These are phyloP conservation scores for Vigna nakashimae DNA, from an alignment of 306 rosid genomes.

Conservation along the genomic window DNA sequence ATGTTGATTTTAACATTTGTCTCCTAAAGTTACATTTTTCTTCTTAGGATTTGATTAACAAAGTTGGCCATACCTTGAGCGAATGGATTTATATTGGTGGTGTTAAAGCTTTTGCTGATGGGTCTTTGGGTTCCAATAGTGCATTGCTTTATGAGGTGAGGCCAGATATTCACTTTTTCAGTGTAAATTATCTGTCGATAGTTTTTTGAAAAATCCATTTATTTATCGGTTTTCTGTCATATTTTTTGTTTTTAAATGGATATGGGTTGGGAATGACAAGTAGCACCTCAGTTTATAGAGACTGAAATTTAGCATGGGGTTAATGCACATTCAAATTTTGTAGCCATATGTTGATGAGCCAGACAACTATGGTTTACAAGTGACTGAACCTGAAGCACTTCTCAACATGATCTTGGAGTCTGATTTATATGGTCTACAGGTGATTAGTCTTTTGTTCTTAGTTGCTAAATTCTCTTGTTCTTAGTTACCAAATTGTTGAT, in stretches of 20 bases:
- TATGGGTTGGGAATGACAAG: constrained; percentile 11
- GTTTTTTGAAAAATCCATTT: neutral
- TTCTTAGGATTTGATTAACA: constrained; percentile 64
- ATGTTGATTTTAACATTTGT: constrained; percentile 20
- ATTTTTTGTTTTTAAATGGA: neutral
- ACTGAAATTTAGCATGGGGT: constrained; percentile 23
- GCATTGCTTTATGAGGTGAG: constrained; percentile 93
- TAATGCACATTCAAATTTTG: constrained; percentile 40
- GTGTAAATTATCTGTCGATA: neutral
- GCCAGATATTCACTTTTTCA: constrained; percentile 32
- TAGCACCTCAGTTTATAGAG: neutral
- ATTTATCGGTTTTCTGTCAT: neutral
- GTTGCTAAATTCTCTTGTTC: neutral
- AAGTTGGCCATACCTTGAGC: constrained; percentile 64
- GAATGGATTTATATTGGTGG: constrained; percentile 91
- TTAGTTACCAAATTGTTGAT: constrained; percentile 37
- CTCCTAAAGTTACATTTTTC: constrained; percentile 40
- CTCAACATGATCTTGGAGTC: constrained; percentile 72
- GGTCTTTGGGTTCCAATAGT: constrained; percentile 82
- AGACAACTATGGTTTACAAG: constrained; percentile 69
- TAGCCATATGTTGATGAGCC: constrained; percentile 81
- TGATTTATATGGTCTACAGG: constrained; percentile 84
- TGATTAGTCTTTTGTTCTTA: constrained; percentile 34
- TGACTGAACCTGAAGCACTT: constrained; percentile 64
- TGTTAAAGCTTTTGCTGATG: constrained; percentile 90